phyloP scores from a whole-genome alignment of 306 rosid species.

The Boehmeria nivea region DNA sequence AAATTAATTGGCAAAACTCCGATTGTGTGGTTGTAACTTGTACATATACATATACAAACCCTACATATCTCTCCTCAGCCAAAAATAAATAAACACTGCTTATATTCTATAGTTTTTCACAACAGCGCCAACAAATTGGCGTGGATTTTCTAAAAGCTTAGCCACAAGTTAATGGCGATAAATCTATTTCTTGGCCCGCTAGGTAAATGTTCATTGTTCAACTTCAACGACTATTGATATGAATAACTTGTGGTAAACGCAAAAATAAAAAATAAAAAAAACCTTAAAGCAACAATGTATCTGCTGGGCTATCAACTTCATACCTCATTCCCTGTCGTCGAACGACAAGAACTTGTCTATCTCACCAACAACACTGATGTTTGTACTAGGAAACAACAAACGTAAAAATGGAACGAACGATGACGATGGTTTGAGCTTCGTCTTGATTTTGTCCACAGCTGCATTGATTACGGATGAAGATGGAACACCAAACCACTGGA shows the following conservation, averaged over 20 bases:
- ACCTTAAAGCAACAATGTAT: neutral
- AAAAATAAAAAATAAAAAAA: too few relatives aligned
- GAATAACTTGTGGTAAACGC: neutral
- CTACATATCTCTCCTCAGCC: neutral
- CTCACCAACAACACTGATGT: constrained; percentile 45
- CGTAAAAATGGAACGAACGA: constrained; percentile 64
- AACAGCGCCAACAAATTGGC: too few relatives aligned
- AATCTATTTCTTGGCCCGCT: too few relatives aligned
- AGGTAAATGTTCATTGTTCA: too few relatives aligned
- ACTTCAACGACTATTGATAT: too few relatives aligned
- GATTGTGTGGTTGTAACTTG: too few relatives aligned
- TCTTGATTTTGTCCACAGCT: constrained; percentile 48
- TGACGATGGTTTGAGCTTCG: constrained; percentile 45
- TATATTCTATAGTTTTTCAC: too few relatives aligned
- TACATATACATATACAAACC: neutral
- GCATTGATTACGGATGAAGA: constrained; percentile 45
- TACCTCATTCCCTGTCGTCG: constrained; percentile 7
- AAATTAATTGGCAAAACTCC: too few relatives aligned
- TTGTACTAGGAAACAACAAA: constrained; percentile 67
- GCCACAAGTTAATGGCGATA: too few relatives aligned
- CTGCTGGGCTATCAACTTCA: neutral
- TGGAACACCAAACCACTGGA: constrained; percentile 88
- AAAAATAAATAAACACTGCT: neutral
- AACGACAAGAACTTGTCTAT: constrained; percentile 54
- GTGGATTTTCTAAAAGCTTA: too few relatives aligned